Evolutionary conservation across 1,284 basidiomycete genomes (phyloP).

Genomic region (Somion occarium): DNA sequence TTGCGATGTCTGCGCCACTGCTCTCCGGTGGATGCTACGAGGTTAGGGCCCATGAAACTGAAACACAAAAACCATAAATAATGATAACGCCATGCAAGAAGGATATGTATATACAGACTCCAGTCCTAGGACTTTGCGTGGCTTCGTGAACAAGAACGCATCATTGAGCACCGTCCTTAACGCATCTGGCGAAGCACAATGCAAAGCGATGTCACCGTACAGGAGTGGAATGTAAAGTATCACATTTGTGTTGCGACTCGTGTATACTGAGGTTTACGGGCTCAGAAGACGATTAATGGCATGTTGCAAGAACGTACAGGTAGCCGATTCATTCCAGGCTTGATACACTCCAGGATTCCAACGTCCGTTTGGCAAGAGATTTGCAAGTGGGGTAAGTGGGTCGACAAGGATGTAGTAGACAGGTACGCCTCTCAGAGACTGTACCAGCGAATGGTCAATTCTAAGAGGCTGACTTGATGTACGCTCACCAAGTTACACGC

Average conservation of each 20-base stretch:
- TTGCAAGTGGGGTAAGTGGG: background rate
- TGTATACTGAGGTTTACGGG: conserved; percentile 2
- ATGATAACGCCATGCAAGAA: too few species aligned
- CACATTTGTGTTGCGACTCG: background rate
- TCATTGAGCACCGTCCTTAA: conserved; percentile 8
- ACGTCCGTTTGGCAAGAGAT: background rate
- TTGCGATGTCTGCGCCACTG: conserved; percentile 11
- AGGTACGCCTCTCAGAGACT: background rate
- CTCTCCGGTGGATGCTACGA: conserved; percentile 7
- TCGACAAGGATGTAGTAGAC: background rate
- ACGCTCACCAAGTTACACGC: too few species aligned
- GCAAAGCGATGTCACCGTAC: conserved; percentile 1
- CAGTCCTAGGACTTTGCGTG: conserved; percentile 1
- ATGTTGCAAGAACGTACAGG: background rate
- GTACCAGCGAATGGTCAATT: too few species aligned
- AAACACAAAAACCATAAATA: background rate
- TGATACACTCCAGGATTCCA: background rate
- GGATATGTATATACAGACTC: conserved; percentile 1
- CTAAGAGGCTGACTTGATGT: too few species aligned
- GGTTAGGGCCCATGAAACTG: conserved; percentile 9
- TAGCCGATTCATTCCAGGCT: background rate
- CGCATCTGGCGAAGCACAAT: conserved; percentile 10
- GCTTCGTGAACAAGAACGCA: conserved; percentile 4
- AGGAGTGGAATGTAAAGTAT: conserved; percentile 7
- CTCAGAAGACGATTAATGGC: background rate